Conservation (phyloP, 768 basidiomycete genomes). For the Tylopilus plumbeoviolaceoides region DNA sequence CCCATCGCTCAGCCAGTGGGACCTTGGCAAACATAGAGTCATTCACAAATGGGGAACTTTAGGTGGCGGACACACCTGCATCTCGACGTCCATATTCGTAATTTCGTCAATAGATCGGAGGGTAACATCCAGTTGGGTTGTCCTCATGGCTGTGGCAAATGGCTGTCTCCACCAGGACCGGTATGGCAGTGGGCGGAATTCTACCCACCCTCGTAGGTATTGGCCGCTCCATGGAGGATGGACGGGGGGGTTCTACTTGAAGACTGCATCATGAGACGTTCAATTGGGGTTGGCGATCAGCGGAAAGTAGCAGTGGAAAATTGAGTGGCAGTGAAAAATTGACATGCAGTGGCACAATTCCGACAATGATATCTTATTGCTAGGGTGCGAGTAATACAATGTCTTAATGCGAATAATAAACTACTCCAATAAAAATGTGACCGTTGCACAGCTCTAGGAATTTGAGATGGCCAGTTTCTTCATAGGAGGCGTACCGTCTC, state of each 20-base stretch:
- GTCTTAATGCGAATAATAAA: constrained; percentile 23
- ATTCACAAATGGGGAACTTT: background rate
- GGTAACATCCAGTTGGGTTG: constrained; percentile 32
- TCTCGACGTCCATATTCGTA: constrained; percentile 67
- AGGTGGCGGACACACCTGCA: constrained; percentile 49
- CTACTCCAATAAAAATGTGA: constrained; percentile 31
- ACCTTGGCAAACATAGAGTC: constrained; percentile 27
- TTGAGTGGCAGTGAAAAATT: background rate
- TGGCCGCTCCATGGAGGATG: background rate
- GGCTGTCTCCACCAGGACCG: background rate
- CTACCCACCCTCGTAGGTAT: constrained; percentile 9
- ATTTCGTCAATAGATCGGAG: constrained; percentile 51
- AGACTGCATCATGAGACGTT: constrained; percentile 4
- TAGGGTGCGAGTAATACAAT: constrained; percentile 24
- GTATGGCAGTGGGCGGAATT: background rate
- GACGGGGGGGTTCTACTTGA: background rate
- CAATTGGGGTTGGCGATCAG: background rate
- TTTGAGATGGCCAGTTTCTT: constrained; percentile 59
- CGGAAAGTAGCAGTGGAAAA: background rate
- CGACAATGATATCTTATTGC: constrained; percentile 14
- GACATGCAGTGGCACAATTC: background rate
- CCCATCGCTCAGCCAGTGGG: constrained; percentile 38
- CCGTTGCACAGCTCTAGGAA: constrained; percentile 13
- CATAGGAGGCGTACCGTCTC: constrained; percentile 54
- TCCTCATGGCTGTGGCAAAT: constrained; percentile 6